Conservation (phyloP, 495 filamentous ascomycete species). For the Neurospora sp. region DNA sequence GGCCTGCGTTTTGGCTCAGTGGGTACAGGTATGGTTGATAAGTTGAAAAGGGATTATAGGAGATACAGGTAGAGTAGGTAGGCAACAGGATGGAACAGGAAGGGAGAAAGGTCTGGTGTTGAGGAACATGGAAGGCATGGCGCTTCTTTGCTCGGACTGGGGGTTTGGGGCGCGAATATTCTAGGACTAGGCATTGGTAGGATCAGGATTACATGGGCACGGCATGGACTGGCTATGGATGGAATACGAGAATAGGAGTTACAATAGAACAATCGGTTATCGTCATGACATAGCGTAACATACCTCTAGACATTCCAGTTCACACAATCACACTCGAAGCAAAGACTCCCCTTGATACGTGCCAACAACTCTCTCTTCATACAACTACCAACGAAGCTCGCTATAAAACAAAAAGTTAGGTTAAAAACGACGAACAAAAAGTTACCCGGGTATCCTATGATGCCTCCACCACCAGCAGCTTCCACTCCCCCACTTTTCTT, state of each 20-base stretch:
- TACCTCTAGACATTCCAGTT: background rate
- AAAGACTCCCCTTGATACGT: background rate
- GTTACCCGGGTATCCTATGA: conserved; percentile 1
- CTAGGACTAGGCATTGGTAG: background rate
- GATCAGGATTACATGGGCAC: background rate
- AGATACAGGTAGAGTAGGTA: too few relatives aligned
- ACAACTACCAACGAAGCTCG: background rate
- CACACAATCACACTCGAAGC: background rate
- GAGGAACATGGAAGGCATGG: too few relatives aligned
- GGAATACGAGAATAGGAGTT: background rate
- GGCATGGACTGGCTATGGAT: background rate
- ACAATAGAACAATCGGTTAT: background rate
- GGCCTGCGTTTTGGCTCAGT: too few relatives aligned
- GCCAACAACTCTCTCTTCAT: background rate
- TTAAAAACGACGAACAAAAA: background rate
- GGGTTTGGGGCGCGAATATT: too few relatives aligned
- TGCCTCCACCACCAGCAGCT: background rate
- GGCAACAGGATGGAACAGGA: too few relatives aligned
- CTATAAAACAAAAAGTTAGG: background rate
- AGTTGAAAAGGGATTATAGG: too few relatives aligned
- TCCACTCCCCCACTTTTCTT: background rate
- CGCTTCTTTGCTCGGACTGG: too few relatives aligned
- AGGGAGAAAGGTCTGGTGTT: too few relatives aligned
- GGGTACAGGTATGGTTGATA: too few relatives aligned
- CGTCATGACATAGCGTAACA: background rate